A percentile compares a stretch with the other conserved stretches of the same genome.
Evolutionary conservation across 2,329 filamentous ascomycete species (phyloP).

Genomic region (Penicillium hesseltinei): DNA sequence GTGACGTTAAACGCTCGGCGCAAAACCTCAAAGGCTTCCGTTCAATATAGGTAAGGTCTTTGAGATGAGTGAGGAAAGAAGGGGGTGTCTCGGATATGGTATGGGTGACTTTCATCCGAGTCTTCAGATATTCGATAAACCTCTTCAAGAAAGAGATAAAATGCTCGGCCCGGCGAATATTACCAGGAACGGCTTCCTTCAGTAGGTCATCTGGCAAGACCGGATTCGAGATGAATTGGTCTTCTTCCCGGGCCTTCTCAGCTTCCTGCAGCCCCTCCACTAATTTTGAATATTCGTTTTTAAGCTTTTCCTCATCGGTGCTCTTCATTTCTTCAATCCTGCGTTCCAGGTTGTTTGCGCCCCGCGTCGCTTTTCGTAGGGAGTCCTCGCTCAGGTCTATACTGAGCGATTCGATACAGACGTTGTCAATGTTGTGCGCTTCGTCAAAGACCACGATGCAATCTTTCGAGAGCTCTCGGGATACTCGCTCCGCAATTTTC

Average conservation of each 20-base stretch:
- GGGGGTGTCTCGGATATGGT: slow-evolving; percentile 96
- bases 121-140: slow-evolving; percentile 97
- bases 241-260: slow-evolving; percentile 86
- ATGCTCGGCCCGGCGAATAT: slow-evolving; percentile 92
- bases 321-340: slow-evolving; percentile 93
- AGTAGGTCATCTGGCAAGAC: slow-evolving; percentile 89
- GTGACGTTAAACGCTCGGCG: slow-evolving; percentile 87
- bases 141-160: slow-evolving; percentile 92
- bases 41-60: slow-evolving; percentile 96
- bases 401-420: slow-evolving; percentile 95
- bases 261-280: slow-evolving; percentile 87
- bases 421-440: slow-evolving; percentile 98
- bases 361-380: slow-evolving; percentile 81
- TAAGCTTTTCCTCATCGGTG: slow-evolving; percentile 90
- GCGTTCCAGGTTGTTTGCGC: slow-evolving; percentile 83
- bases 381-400: slow-evolving; percentile 97
- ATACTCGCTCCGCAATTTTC: slow-evolving; percentile 94
- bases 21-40: slow-evolving; percentile 92
- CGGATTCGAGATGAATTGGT: slow-evolving; percentile 96
- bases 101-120: slow-evolving; percentile 95
- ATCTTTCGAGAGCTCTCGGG: slow-evolving; percentile 93
- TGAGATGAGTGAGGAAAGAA: slow-evolving; percentile 88
- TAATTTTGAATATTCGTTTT: slow-evolving; percentile 92
- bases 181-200: slow-evolving; percentile 93
- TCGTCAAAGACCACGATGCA: slow-evolving; percentile 99